Conservation (phyloP, 768 basidiomycete species). For the Leccinum sublutescens region DNA sequence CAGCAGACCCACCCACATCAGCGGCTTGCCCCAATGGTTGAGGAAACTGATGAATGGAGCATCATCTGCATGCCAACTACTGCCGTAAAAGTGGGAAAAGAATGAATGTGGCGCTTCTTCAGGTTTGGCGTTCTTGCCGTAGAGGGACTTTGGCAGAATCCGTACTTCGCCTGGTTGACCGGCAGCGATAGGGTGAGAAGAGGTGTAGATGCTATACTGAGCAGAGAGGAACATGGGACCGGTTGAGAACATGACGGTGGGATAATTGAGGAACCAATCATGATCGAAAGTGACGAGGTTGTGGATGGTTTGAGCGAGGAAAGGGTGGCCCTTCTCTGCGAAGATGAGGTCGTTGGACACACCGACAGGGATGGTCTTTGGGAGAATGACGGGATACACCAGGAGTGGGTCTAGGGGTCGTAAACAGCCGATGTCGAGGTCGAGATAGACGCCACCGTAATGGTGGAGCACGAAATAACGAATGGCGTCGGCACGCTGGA, state of each 20-base stretch:
- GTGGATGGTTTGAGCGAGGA: constrained; percentile 92
- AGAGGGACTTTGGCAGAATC: constrained; percentile 93
- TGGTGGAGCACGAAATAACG: constrained; percentile 97
- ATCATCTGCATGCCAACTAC: constrained; percentile 98
- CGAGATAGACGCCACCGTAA: constrained; percentile 94
- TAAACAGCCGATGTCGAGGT: constrained; percentile 93
- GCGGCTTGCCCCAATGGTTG: constrained; percentile 78
- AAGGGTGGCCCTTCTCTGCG: constrained; percentile 77
- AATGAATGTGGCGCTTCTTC: constrained; percentile 86
- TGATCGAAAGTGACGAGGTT: constrained; percentile 91
- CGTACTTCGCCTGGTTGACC: constrained; percentile 69
- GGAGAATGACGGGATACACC: constrained; percentile 82
- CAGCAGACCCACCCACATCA: constrained; percentile 83
- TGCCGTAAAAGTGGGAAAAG: constrained; percentile 97
- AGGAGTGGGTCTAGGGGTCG: constrained; percentile 85
- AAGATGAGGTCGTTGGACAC: constrained; percentile 98
- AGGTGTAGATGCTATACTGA: constrained; percentile 85
- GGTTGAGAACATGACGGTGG: constrained; percentile 99
- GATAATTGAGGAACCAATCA: constrained; percentile 93
- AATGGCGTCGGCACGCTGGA: constrained; percentile 96
- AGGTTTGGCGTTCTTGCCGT: constrained; percentile 90
- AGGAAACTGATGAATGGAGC: constrained; percentile 97
- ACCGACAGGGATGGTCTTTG: constrained; percentile 95
- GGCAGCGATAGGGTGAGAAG: constrained; percentile 58
- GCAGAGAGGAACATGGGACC: constrained; percentile 98